These are phyloP conservation scores for Boletus insuetus DNA, from an alignment of 768 basidiomycete genomes.

Conservation along the genomic window DNA sequence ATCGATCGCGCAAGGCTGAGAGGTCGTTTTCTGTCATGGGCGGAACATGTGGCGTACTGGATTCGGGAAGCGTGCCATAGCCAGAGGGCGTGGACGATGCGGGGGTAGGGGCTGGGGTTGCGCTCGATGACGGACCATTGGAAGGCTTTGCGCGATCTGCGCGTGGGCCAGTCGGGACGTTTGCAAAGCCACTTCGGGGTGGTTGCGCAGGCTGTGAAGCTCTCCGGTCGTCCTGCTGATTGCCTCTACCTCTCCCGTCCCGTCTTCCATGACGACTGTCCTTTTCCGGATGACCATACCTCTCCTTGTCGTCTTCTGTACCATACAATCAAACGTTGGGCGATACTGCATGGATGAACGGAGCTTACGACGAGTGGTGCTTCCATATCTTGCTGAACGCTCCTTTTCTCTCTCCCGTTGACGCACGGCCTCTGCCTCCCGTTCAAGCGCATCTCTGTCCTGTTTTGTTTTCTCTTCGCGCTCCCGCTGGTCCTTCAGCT, in stretches of 20 bases:
- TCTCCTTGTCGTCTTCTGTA: conserved; percentile 47
- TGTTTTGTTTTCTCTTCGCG: conserved; percentile 56
- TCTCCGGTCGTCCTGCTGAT: conserved; percentile 37
- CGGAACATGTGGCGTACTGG: conserved; percentile 45
- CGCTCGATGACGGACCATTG: conserved; percentile 32
- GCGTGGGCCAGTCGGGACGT: conserved; percentile 82
- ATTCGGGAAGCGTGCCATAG: conserved; percentile 32
- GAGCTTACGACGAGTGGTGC: conserved; percentile 31
- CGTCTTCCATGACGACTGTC: conserved; percentile 44
- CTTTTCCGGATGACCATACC: conserved; percentile 50
- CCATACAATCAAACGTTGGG: conserved; percentile 4
- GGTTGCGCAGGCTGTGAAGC: conserved; percentile 31
- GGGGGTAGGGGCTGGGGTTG: conserved; percentile 51
- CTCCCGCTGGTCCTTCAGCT: conserved; percentile 71
- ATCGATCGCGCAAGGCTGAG: conserved; percentile 82
- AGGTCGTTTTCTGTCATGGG: conserved; percentile 82
- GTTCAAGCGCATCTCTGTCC: conserved; percentile 73
- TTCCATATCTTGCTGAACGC: conserved; percentile 39
- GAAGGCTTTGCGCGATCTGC: conserved; percentile 58
- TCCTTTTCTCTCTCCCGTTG: conserved; percentile 45
- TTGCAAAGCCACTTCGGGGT: conserved; percentile 51
- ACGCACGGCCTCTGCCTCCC: conserved; percentile 66
- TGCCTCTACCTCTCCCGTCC: conserved; percentile 38
- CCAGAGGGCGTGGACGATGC: conserved; percentile 40
- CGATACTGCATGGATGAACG: not conserved